Evolutionary conservation across 805 yeast species (phyloP).

Genomic region (Zygotorulaspora florentina): DNA sequence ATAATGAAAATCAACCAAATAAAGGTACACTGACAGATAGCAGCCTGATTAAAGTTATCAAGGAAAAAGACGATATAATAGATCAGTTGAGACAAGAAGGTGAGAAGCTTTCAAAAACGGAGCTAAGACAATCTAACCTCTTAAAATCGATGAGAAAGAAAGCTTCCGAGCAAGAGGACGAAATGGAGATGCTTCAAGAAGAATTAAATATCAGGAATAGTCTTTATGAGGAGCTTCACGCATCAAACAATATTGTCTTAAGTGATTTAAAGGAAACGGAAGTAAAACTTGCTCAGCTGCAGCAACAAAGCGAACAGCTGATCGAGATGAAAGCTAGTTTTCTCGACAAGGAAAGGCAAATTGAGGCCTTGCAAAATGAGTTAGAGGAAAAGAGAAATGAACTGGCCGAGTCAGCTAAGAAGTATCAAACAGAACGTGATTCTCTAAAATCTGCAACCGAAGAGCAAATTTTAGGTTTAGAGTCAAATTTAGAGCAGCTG

Average conservation of each 20-base stretch:
- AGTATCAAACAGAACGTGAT: constrained; percentile 24
- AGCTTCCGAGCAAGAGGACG: constrained; percentile 39
- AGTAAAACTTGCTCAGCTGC: constrained; percentile 5
- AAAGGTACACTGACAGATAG: constrained; percentile 12
- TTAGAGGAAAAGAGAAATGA: constrained; percentile 26
- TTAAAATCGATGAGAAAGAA: constrained; percentile 58
- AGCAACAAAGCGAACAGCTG: constrained; percentile 11
- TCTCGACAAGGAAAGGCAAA: constrained; percentile 7
- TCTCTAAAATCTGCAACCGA: constrained; percentile 33
- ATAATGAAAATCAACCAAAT: background rate
- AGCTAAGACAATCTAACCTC: constrained; percentile 60
- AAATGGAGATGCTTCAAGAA: constrained; percentile 22
- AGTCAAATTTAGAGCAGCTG: constrained; percentile 63
- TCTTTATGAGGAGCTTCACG: constrained; percentile 28
- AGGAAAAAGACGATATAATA: constrained; percentile 52
- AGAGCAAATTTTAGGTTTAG: constrained; percentile 54
- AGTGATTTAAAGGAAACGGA: constrained; percentile 13
- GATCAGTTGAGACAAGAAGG: constrained; percentile 72
- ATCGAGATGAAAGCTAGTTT: constrained; percentile 1
- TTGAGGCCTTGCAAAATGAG: constrained; percentile 22
- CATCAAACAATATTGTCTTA: constrained; percentile 20
- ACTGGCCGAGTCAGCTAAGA: constrained; percentile 22
- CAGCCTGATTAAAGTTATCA: constrained; percentile 22
- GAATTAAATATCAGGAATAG: constrained; percentile 17
- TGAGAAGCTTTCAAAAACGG: constrained; percentile 63